Evolutionary conservation across 1,284 basidiomycete species (phyloP).

Genomic region (Fomitopsis schrenkii): DNA sequence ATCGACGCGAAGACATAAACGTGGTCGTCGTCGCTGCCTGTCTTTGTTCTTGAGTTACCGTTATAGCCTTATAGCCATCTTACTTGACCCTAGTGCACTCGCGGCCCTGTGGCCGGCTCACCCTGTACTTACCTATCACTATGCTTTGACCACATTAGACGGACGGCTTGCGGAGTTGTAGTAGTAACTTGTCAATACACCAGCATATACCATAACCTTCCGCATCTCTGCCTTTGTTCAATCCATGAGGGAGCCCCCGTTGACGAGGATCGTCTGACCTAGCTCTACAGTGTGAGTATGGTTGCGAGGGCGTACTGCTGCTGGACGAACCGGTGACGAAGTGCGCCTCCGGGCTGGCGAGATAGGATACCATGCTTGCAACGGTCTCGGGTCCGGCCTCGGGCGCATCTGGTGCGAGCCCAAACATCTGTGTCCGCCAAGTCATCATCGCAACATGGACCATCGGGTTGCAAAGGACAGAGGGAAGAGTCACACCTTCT

Average conservation of each 20-base stretch:
- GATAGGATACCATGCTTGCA: conserved; percentile 12
- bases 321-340: conserved; percentile 12
- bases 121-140: conserved; percentile 2
- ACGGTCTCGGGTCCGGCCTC: conserved; percentile 7
- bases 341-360: conserved; percentile 12
- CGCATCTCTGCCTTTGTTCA: background rate
- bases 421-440: background rate
- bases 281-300: background rate
- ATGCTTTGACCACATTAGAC: background rate
- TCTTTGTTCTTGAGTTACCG: conserved; percentile 3
- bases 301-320: background rate
- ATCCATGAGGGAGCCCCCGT: conserved; percentile 9
- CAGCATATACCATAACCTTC: background rate
- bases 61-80: conserved; percentile 1
- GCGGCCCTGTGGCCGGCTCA: background rate
- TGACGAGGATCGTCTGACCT: conserved; percentile 13
- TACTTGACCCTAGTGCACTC: background rate
- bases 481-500: background rate
- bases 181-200: background rate
- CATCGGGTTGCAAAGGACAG: background rate
- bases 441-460: background rate
- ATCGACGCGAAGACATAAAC: conserved; percentile 5
- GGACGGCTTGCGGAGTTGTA: background rate
- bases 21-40: background rate
- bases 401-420: background rate